phyloP scores from a whole-genome alignment of 495 filamentous ascomycete species.

The Zalerion maritima region DNA sequence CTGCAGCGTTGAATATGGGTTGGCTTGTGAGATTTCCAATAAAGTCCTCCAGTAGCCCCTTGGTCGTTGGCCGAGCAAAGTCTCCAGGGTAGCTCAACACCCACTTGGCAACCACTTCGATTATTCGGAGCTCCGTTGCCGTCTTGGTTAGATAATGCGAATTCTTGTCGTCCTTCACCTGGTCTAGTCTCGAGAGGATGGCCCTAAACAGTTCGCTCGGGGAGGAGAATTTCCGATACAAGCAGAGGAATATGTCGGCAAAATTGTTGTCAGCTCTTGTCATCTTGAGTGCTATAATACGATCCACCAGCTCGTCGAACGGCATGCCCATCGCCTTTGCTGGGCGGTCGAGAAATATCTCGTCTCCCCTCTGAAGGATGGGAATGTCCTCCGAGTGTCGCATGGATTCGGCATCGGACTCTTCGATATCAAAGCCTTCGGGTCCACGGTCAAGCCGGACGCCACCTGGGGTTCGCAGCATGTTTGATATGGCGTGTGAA shows the following conservation, averaged over 20 bases:
- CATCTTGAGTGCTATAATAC: conserved; percentile 63
- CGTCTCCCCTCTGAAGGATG: conserved; percentile 41
- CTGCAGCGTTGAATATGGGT: conserved; percentile 64
- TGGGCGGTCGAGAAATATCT: conserved; percentile 30
- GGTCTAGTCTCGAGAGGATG: conserved; percentile 60
- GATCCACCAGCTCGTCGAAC: conserved; percentile 83
- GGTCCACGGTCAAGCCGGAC: conserved; percentile 26
- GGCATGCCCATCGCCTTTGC: conserved; percentile 45
- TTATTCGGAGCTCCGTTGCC: conserved; percentile 64
- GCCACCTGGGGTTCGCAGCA: conserved; percentile 30
- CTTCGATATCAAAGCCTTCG: conserved; percentile 39
- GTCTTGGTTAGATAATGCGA: conserved; percentile 52
- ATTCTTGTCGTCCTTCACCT: conserved; percentile 43
- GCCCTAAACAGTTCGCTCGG: conserved; percentile 60
- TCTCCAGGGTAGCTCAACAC: conserved; percentile 82
- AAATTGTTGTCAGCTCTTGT: conserved; percentile 81
- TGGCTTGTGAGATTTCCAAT: conserved; percentile 50
- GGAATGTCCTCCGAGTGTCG: conserved; percentile 45
- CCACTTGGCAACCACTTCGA: conserved; percentile 80
- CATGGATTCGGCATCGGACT: conserved; percentile 39
- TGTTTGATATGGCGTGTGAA: conserved; percentile 24
- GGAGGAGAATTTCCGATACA: conserved; percentile 90
- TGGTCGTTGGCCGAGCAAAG: conserved; percentile 69
- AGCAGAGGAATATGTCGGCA: conserved; percentile 67
- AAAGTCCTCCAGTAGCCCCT: conserved; percentile 54